Conservation (phyloP, 805 yeast species). For the Saturnispora quitensis region DNA sequence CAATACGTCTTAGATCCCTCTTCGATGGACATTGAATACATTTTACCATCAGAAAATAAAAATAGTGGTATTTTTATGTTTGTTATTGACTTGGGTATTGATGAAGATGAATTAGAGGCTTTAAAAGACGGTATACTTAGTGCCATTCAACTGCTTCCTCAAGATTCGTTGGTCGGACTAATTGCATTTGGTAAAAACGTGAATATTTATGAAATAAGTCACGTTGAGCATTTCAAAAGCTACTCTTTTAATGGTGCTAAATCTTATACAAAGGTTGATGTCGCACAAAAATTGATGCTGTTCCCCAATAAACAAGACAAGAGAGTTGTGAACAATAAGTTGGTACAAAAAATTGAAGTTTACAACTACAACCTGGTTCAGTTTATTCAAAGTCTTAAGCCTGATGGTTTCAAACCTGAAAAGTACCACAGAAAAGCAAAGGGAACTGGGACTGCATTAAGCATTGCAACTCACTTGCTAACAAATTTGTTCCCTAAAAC, state of each 20-base stretch:
- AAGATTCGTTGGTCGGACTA: slow-evolving; percentile 46
- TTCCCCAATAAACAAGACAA: slow-evolving; percentile 19
- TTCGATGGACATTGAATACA: slow-evolving; percentile 45
- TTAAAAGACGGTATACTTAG: slow-evolving; percentile 41
- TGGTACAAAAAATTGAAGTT: slow-evolving; percentile 38
- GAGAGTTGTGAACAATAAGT: slow-evolving; percentile 25
- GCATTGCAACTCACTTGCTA: slow-evolving; percentile 34
- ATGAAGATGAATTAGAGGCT: slow-evolving; percentile 36
- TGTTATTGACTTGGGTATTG: slow-evolving; percentile 50
- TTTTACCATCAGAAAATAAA: slow-evolving; percentile 18
- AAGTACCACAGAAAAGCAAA: slow-evolving; percentile 41
- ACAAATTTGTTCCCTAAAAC: slow-evolving; percentile 33
- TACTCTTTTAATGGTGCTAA: slow-evolving; percentile 50
- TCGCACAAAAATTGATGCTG: slow-evolving; percentile 34
- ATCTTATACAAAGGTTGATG: slow-evolving; percentile 37
- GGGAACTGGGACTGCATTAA: slow-evolving; percentile 53
- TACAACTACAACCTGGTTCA: slow-evolving; percentile 43
- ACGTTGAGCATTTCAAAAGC: slow-evolving; percentile 27
- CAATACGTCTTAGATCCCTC: slow-evolving; percentile 33
- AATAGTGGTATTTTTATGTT: slow-evolving; percentile 38
- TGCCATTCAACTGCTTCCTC: slow-evolving; percentile 39
- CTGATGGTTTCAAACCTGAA: slow-evolving; percentile 41
- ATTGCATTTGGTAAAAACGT: slow-evolving; percentile 54
- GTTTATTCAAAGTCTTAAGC: slow-evolving; percentile 39
- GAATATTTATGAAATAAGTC: slow-evolving; percentile 43